Evolutionary conservation across 2,329 filamentous ascomycete species (phyloP).

Genomic region (Hymenoscyphus salicellus): DNA sequence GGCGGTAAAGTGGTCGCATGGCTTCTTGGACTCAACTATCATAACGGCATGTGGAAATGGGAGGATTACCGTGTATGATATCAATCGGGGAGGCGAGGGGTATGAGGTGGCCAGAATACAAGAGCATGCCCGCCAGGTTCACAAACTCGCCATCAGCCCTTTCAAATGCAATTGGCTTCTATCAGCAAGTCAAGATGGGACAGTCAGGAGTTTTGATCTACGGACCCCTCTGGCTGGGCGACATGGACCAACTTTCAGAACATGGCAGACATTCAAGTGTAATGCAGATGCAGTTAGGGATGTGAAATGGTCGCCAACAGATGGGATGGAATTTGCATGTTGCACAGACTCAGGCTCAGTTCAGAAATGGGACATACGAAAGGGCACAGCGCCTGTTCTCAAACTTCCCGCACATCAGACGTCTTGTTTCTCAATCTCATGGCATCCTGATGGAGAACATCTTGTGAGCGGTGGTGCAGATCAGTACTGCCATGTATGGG

Average conservation of each 20-base stretch:
- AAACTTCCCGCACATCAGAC: conserved; percentile 62
- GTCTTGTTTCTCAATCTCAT: conserved; percentile 57
- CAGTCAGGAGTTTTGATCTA: conserved; percentile 60
- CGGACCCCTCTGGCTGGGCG: conserved; percentile 47
- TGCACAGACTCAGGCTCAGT: conserved; percentile 61
- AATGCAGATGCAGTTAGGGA: conserved; percentile 58
- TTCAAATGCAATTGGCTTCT: conserved; percentile 56
- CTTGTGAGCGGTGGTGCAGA: conserved; percentile 62
- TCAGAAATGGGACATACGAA: conserved; percentile 63
- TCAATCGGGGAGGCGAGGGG: conserved; percentile 46
- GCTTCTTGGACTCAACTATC: conserved; percentile 47
- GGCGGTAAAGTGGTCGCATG: conserved; percentile 57
- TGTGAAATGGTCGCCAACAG: conserved; percentile 63
- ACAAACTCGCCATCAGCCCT: conserved; percentile 61
- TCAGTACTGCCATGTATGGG: conserved; percentile 62
- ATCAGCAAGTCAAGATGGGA: conserved; percentile 62
- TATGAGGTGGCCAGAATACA: conserved; percentile 54
- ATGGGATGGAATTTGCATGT: conserved; percentile 61
- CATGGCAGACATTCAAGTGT: conserved; percentile 35
- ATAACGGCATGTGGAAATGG: conserved; percentile 63
- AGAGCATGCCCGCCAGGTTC: conserved; percentile 62
- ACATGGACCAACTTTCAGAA: conserved; percentile 46
- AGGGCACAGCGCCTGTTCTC: conserved; percentile 50
- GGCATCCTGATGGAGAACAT: conserved; percentile 68
- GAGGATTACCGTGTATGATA: conserved; percentile 63